Conservation (phyloP, 2,329 filamentous ascomycete genomes). For the Bipolaris cookei region DNA sequence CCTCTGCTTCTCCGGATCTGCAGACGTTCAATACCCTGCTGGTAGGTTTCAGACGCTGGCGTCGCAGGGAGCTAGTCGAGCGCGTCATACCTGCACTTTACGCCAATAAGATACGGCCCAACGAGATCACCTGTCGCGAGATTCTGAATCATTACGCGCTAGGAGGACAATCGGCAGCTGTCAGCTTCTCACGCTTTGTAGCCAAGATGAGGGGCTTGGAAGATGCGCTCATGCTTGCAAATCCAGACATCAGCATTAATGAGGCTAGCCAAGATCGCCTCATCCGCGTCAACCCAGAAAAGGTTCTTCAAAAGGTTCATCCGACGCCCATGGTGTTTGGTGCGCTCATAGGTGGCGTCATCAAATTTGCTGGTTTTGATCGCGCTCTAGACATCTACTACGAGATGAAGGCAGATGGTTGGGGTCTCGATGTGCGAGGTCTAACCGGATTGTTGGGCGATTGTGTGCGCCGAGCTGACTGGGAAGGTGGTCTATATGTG, state of each 20-base stretch:
- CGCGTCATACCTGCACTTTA: slow-evolving; percentile 43
- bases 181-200: slow-evolving; percentile 50
- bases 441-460: slow-evolving; percentile 51
- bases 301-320: slow-evolving; percentile 53
- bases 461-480: slow-evolving; percentile 49
- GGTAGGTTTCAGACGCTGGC: slow-evolving; percentile 60
- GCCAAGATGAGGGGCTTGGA: slow-evolving; percentile 51
- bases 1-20: slow-evolving; percentile 66
- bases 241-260: slow-evolving; percentile 48
- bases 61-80: slow-evolving; percentile 33
- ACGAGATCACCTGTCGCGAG: slow-evolving; percentile 53
- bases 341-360: slow-evolving; percentile 50
- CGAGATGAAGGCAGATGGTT: slow-evolving; percentile 53
- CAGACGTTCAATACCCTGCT: slow-evolving; percentile 75
- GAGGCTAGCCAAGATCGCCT: slow-evolving; percentile 36
- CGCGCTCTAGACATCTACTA: slow-evolving; percentile 51
- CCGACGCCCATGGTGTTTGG: slow-evolving; percentile 54
- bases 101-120: slow-evolving; percentile 51
- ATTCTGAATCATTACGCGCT: slow-evolving; percentile 51
- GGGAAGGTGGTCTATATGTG: slow-evolving; percentile 44
- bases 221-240: slow-evolving; percentile 51
- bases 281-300: slow-evolving; percentile 27
- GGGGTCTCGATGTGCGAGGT: slow-evolving; percentile 52
- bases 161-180: slow-evolving; percentile 28
- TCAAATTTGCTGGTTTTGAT: slow-evolving; percentile 55